These are phyloP conservation scores for Acanthochlamys bracteata DNA, from an alignment of 106 monocot species.

Conservation along the genomic window DNA sequence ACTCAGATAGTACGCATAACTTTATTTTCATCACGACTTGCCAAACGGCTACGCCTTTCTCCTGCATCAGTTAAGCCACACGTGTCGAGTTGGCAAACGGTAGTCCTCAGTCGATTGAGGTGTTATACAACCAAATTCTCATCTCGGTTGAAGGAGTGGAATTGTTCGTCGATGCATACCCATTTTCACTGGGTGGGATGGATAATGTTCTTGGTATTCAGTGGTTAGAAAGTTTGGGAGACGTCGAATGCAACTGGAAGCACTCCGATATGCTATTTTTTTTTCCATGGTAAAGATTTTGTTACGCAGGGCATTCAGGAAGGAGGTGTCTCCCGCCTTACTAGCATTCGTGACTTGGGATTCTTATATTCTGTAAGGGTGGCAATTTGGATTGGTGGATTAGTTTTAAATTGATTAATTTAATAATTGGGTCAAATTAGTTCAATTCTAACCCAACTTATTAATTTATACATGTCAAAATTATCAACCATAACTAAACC, in stretches of 20 bases:
- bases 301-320: not conserved
- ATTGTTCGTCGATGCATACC: not conserved
- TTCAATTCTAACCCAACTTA: too few species aligned
- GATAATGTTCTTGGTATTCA: not conserved
- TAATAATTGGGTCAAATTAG: too few species aligned
- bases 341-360: not conserved
- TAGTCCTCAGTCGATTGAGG: not conserved
- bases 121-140: not conserved
- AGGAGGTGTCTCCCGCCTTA: not conserved
- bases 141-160: not conserved
- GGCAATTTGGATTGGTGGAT: too few species aligned
- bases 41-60: not conserved
- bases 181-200: not conserved
- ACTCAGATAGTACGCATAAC: not conserved
- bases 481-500: too few species aligned
- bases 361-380: too few species aligned
- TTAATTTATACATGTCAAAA: too few species aligned
- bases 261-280: not conserved
- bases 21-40: not conserved
- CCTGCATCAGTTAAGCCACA: not conserved
- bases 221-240: not conserved
- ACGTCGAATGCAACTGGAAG: not conserved
- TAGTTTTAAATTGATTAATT: too few species aligned
- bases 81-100: not conserved
- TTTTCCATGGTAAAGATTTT: not conserved